Evolutionary conservation across 352 stramenopile species (phyloP), one percentile per base, ranked within the genome.

Genomic region (Thraustotheca clavata): DNA sequence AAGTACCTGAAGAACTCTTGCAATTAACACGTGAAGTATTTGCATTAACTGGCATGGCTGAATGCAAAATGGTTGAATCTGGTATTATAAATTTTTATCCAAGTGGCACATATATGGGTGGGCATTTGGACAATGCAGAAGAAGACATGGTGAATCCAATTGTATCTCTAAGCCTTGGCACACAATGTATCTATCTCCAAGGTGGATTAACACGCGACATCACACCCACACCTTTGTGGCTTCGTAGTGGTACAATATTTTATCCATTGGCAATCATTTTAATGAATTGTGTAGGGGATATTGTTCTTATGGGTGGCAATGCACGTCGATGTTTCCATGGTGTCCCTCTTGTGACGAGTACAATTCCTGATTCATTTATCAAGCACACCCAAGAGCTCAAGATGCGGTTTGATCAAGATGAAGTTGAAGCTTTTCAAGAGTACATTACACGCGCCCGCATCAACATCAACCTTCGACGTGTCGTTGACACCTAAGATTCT

Each of bases 51-150:
- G 38, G 38, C 26, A 35, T 55, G 27, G 29, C n/a, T 11, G 14
- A 26, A 3, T 39, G 57, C 22, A 65, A 55, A 54, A 16, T 12
- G 4, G 57, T 6, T 22, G 57, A 65, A 32, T 50, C 57, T 16
- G 57, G 38, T 11, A 65, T 65, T 20, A 46, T 65, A 27, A 65
- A 65, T 24, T 65, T 65, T 54, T 65, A 65, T 20, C 57, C 57
- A 22, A 46, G 41, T 2, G 57, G 57, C n/a, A 65, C 57, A 5
- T 54, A 8, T 6, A 65, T 65, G 57, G 57, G 57, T 32, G 57
- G 57, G 3, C 57, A 65, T 34, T 39, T 65, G 36, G 57, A 65
- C 41, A 54, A 65, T 36, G 57, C 57, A 20, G 57, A 65, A 27
- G 36, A 40, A 2, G 57, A 65, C 57, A 65, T 65, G 57, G 26